These are phyloP conservation scores for Kingdonia uniflora DNA, from an alignment of 164 flowering plant genomes.

Conservation along the genomic window DNA sequence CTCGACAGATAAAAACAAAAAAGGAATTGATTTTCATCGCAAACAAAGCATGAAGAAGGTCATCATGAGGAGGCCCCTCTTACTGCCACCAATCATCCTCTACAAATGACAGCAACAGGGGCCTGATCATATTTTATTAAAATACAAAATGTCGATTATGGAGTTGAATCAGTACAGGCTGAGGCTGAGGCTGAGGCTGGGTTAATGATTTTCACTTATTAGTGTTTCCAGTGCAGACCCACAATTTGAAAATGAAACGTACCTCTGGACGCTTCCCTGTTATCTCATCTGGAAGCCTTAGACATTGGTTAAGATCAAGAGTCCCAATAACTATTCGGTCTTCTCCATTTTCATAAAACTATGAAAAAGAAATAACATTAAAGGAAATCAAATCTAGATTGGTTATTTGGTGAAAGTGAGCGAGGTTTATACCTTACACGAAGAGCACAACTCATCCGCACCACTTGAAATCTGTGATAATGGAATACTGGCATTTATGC, in stretches of 20 bases:
- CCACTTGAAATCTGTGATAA: constrained; percentile 29
- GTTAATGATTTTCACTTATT: no score
- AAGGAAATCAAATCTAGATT: background rate
- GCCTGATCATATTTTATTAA: no score
- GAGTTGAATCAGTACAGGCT: no score
- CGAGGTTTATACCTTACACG: constrained; percentile 55
- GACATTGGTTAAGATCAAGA: constrained; percentile 82
- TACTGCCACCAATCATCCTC: no score
- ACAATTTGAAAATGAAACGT: constrained; percentile 8
- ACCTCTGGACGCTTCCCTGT: constrained; percentile 80
- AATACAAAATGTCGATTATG: no score
- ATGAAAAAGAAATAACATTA: constrained; percentile 12
- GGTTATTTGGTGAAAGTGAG: background rate
- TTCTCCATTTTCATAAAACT: constrained; percentile 63
- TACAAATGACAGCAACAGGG: no score
- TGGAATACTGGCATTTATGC: constrained; percentile 83
- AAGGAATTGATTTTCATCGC: no score
- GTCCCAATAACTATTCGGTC: constrained; percentile 76
- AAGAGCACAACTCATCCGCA: constrained; percentile 40
- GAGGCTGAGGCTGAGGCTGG: no score
- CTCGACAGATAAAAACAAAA: no score
- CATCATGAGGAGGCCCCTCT: no score
- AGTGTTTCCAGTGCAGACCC: no score
- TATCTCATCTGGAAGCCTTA: constrained; percentile 82
- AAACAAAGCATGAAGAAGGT: no score